Percentiles rank a stretch among this genome's conserved stretches.
These are phyloP conservation scores for Bruguiera hainesii DNA, from an alignment of 441 rosid genomes.

Conservation along the genomic window DNA sequence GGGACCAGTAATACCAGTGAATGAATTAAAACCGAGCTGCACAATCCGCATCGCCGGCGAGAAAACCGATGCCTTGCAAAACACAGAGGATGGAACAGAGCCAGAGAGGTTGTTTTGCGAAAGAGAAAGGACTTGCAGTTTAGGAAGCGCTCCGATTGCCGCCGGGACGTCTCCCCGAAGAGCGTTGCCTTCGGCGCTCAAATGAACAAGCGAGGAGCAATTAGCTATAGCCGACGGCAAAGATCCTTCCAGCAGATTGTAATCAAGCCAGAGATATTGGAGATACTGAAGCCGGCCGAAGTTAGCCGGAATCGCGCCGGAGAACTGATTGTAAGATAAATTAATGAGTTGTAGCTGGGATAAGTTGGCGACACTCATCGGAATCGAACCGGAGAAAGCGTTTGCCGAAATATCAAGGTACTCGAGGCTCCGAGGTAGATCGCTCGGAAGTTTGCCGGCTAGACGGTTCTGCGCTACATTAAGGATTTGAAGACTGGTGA, in stretches of 20 bases:
- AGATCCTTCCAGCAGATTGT: conserved; percentile 67
- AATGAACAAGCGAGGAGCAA: conserved; percentile 76
- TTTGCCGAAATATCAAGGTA: conserved; percentile 72
- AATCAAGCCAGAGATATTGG: conserved; percentile 79
- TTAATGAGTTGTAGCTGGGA: conserved; percentile 73
- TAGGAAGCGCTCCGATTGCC: conserved; percentile 64
- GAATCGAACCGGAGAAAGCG: conserved; percentile 59
- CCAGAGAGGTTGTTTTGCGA: conserved; percentile 70
- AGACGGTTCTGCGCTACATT: conserved; percentile 66
- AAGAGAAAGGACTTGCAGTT: conserved; percentile 64
- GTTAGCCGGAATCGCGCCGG: conserved; percentile 68
- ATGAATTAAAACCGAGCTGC: conserved; percentile 60
- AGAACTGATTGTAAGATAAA: conserved; percentile 68
- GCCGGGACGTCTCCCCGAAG: conserved; percentile 79
- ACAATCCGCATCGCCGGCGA: conserved; percentile 52
- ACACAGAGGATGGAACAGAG: conserved; percentile 54
- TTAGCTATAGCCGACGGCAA: conserved; percentile 77
- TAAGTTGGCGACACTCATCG: conserved; percentile 47
- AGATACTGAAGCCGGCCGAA: conserved; percentile 63
- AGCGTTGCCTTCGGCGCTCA: conserved; percentile 67
- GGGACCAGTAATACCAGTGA: conserved; percentile 46
- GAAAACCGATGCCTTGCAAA: conserved; percentile 44
- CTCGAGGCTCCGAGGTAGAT: conserved; percentile 48
- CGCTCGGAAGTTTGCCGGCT: conserved; percentile 67
- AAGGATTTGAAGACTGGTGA: conserved; percentile 53